Evolutionary conservation across 345 rosid species (phyloP).

Genomic region (Linum lewisii): DNA sequence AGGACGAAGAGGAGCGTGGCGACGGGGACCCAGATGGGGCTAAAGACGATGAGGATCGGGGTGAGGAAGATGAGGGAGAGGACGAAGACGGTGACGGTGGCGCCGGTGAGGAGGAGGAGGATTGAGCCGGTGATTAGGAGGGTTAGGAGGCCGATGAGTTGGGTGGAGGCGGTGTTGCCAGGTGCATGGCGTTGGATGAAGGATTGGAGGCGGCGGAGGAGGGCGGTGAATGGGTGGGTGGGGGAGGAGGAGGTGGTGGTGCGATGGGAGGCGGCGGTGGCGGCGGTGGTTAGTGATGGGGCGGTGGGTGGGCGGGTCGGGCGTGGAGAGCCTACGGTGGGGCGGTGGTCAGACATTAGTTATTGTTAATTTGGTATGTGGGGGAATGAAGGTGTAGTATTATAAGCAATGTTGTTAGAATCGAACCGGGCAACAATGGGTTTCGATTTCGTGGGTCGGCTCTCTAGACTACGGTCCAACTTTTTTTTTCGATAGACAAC

Average conservation of each 20-base stretch:
- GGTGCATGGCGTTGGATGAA: slow-evolving; percentile 19
- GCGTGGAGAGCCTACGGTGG: slow-evolving; percentile 8
- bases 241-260: neutral
- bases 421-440: no score
- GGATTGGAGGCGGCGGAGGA: slow-evolving; percentile 38
- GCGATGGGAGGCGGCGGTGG: neutral
- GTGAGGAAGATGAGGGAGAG: slow-evolving; percentile 43
- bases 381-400: neutral
- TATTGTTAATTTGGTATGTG: neutral
- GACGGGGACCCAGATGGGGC: slow-evolving; percentile 73
- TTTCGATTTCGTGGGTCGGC: no score
- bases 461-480: no score
- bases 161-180: slow-evolving; percentile 34
- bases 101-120: slow-evolving; percentile 60
- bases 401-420: no score
- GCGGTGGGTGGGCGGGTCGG: neutral
- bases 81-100: slow-evolving; percentile 35
- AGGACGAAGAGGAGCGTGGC: slow-evolving; percentile 27
- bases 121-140: slow-evolving; percentile 48
- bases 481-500: no score
- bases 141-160: slow-evolving; percentile 42
- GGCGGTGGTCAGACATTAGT: slow-evolving; percentile 20
- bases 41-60: slow-evolving; percentile 51
- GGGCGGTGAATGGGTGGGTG: slow-evolving; percentile 18
- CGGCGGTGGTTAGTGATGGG: no score